phyloP scores from a whole-genome alignment of 176 grass and related monocot species.

The Thinopyrum elongatum region DNA sequence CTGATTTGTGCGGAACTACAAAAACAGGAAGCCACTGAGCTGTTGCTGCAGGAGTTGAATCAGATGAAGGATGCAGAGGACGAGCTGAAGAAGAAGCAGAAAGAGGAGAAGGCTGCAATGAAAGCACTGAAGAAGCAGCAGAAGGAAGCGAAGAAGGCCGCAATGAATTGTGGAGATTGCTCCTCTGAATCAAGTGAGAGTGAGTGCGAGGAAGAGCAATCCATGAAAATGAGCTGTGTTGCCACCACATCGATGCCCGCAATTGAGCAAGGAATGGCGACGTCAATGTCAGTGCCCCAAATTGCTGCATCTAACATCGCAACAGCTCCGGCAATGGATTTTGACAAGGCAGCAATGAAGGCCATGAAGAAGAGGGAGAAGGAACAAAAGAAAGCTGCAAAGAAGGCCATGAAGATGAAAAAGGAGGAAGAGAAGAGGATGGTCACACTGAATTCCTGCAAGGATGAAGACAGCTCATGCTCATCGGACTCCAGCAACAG shows the following conservation, averaged over 20 bases:
- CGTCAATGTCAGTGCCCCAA: not conserved
- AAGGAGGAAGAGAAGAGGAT: constrained; percentile 44
- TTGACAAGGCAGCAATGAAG: constrained; percentile 33
- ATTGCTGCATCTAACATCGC: not conserved
- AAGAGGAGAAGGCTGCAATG: constrained; percentile 42
- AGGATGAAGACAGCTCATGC: constrained; percentile 48
- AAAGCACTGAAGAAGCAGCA: constrained; percentile 43
- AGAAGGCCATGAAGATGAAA: constrained; percentile 45
- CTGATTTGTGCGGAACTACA: not conserved
- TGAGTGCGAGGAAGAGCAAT: constrained; percentile 21
- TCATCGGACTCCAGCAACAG: constrained; percentile 62
- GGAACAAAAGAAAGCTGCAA: constrained; percentile 56
- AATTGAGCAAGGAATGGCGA: not conserved
- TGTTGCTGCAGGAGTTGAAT: constrained; percentile 55
- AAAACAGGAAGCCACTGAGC: constrained; percentile 53
- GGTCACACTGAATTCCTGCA: constrained; percentile 14
- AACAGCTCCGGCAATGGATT: not conserved
- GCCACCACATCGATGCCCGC: not conserved
- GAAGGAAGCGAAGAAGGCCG: constrained; percentile 26
- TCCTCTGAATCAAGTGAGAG: constrained; percentile 55
- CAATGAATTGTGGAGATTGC: constrained; percentile 9
- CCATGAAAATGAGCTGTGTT: not conserved
- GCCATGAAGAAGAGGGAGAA: constrained; percentile 62
- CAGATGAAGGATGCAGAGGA: constrained; percentile 53
- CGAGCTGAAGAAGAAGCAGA: constrained; percentile 34